Base-by-base conservation (phyloP, 257 asterid genomes). In the Solanum lycopersicoides region DNA sequence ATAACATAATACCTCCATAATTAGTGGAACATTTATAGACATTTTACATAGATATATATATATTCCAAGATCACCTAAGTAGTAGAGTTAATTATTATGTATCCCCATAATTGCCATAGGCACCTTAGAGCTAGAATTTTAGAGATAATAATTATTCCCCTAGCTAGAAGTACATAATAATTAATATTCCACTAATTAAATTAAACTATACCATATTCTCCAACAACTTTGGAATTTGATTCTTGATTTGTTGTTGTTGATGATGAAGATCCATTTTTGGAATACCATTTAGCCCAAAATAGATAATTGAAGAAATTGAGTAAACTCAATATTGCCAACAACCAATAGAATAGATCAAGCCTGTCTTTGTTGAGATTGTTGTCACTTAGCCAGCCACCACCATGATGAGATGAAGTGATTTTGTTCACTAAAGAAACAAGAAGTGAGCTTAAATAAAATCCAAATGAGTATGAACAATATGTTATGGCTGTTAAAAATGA, bases 401-500 rank as follows among this genome's bases (percentile, higher is more conserved):
- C 89, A 23, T 83, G 82, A 3, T 32, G 60, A 18, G 88, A 75
- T 2, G 89, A 77, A 44, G 96, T 94, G 56, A 93, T 91, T 91
- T 91, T 92, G 75, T 97, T 94, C 86, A 97, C 98, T 9, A 95
- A 50, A 39, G 98, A 92, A 68, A 97, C 99, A 1, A 97, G 94
- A 16, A 94, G 88, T 1, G 99, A 95, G 91, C 99, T 97, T 1
- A 94, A 53, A 59, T 89, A 97, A 89, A 95, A 97, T 0, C 99
- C 99, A 45, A 95, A 95, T 1, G 99, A 94, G 85, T 95, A 97
- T 1, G 99, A 97, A 86, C 98, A 97, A 60, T 95, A 97, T 23
- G 99, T 94, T 1, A 95, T 87, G 37, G 99, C 98, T 18, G 98
- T 97, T 34, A 93, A 56, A 88, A 93, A 95, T 2, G 98, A 87